Evolutionary conservation across 192 early-diverging fungal species (phyloP).

Genomic region (Coemansia sp.): DNA sequence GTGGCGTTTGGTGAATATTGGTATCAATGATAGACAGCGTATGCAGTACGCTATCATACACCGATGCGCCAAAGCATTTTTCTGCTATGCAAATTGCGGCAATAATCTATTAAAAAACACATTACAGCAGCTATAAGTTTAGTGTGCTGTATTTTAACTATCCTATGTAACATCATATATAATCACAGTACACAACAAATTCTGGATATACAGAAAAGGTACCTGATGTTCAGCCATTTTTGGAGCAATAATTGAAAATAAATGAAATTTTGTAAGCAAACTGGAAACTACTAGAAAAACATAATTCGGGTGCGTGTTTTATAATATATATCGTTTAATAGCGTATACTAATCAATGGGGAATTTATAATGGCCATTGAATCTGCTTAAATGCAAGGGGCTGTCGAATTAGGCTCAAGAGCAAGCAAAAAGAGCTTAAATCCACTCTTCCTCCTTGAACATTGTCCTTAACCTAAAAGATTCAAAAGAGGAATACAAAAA

Average conservation of each 20-base stretch:
- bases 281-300: not conserved
- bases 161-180: not conserved
- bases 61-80: slow-evolving; percentile 25
- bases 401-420: not conserved
- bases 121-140: not conserved
- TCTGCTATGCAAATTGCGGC: slow-evolving; percentile 15
- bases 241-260: not conserved
- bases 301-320: not conserved
- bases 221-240: not conserved
- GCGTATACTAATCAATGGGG: not conserved
- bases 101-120: slow-evolving; percentile 10
- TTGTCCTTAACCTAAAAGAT: not conserved
- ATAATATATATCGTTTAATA: not conserved
- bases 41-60: slow-evolving; percentile 20
- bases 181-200: not conserved
- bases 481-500: not conserved
- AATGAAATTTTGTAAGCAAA: not conserved
- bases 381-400: not conserved
- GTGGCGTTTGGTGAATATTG: slow-evolving; percentile 1
- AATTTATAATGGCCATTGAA: not conserved
- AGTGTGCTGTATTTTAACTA: not conserved
- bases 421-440: not conserved
- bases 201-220: not conserved
- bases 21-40: slow-evolving; percentile 9
- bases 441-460: not conserved